These are phyloP conservation scores for Colletotrichum kahawae DNA, from an alignment of 2,329 filamentous ascomycete species.

Conservation along the genomic window DNA sequence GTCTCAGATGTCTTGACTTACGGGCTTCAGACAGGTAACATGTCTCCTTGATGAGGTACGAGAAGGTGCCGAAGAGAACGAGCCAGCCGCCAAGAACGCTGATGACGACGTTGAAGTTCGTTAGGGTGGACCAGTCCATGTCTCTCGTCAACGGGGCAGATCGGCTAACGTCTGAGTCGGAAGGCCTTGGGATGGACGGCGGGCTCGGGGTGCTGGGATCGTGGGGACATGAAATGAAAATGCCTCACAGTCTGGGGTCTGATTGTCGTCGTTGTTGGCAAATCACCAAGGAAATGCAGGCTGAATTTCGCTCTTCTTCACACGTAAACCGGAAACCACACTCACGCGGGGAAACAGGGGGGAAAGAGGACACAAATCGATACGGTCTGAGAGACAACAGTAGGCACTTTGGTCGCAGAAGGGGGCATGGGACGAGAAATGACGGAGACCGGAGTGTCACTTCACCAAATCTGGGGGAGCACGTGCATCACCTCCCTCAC, in stretches of 20 bases:
- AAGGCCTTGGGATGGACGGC: not conserved
- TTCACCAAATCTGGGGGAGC: not conserved
- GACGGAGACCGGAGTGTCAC: not conserved
- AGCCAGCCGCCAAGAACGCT: constrained; percentile 86
- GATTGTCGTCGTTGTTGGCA: not conserved
- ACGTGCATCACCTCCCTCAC: not conserved
- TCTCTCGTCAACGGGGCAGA: not conserved
- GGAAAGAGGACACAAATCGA: not conserved
- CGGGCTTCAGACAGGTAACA: constrained; percentile 91
- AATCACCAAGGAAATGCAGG: not conserved
- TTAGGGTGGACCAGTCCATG: constrained; percentile 24
- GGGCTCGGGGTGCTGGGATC: not conserved
- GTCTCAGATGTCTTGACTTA: constrained; percentile 49
- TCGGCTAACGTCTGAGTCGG: not conserved
- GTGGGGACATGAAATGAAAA: not conserved
- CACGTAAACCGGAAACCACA: not conserved
- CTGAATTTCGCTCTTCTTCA: not conserved
- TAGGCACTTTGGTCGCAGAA: not conserved
- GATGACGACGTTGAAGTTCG: constrained; percentile 79
- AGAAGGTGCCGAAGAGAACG: constrained; percentile 85
- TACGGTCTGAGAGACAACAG: not conserved
- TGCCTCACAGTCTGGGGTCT: not conserved
- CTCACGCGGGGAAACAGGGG: not conserved
- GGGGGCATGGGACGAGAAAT: not conserved
- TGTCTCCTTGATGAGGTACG: constrained; percentile 88